Evolutionary conservation across 2,329 filamentous ascomycete genomes (phyloP), one percentile per base, ranked within the genome.

Genomic region (Byssothecium circinans): DNA sequence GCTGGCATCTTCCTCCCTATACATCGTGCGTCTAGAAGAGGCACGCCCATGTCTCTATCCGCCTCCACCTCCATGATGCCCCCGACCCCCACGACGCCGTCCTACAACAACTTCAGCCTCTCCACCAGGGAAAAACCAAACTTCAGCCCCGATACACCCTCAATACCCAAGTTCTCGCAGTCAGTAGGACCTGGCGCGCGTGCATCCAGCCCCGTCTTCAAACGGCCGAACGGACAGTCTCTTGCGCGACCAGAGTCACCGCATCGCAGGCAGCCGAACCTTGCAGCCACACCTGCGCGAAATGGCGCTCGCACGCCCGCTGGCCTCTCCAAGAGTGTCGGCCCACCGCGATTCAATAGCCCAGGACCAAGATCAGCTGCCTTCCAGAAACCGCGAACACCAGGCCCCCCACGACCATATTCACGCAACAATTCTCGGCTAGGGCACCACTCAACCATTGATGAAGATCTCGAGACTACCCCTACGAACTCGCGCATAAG

Each of bases 1-100:
- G 85, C 94, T 2, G 94, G 94, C 51, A 97, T 99, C 64, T 99
- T 99, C 68, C 80, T 99, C 12, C 94, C 94, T 3, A 76, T 94
- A 14, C 83, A 86, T 68, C 94, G 95, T 69, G 89, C 89, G 27
- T 79, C 81, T 65, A 88, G 82, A 70, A 86, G 83, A 65, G 82
- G 81, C 41, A 72, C 75, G 12, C 75, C 77, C 23, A 76, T 81
- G 30, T 74, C 23, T 12, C 27, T 29, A 3, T 25, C 36, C 22
- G 23, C 23, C 12, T 25, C 23, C 10, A 42, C 74, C 29, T 77
- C 75, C 41, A 75, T 79, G 6, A 81, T 81, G 54, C 82, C 87
- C 7, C 76, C 81, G 44, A 91, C 87, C 1, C 88, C 91, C 4
- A 83, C 82, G 2, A 84, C 85, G n/a, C 82, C 82, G 23, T 78